phyloP scores from a whole-genome alignment of 1,284 basidiomycete species.

The Ustilago hordei region DNA sequence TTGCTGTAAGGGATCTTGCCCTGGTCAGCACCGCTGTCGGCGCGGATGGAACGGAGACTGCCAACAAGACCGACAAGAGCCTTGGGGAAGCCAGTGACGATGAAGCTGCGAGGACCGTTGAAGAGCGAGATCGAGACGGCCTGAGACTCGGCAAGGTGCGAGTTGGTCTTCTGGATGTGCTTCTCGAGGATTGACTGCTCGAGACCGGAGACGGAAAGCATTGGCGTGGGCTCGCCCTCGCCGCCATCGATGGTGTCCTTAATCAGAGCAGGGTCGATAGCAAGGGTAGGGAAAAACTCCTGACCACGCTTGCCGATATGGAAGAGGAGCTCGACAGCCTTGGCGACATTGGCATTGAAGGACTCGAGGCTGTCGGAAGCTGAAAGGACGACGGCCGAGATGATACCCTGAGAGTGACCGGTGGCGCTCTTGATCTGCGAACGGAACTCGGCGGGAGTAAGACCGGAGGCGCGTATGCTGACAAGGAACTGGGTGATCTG shows the following conservation, averaged over 20 bases:
- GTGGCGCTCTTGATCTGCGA: constrained; percentile 84
- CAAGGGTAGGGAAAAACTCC: constrained; percentile 91
- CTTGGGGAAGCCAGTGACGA: constrained; percentile 91
- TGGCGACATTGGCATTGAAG: constrained; percentile 80
- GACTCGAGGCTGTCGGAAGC: constrained; percentile 81
- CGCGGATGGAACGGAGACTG: constrained; percentile 87
- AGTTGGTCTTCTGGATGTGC: constrained; percentile 89
- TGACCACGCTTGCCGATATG: constrained; percentile 93
- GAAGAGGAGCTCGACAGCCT: constrained; percentile 91
- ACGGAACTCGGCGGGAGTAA: constrained; percentile 84
- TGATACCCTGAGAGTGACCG: constrained; percentile 95
- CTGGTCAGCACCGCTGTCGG: constrained; percentile 88
- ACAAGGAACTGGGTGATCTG: constrained; percentile 93
- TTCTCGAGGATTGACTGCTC: constrained; percentile 78
- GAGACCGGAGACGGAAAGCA: constrained; percentile 90
- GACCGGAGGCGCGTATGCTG: constrained; percentile 79
- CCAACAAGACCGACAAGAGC: constrained; percentile 94
- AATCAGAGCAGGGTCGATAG: constrained; percentile 87
- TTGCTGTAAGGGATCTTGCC: constrained; percentile 93
- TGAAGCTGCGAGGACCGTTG: constrained; percentile 90
- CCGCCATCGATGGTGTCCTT: constrained; percentile 89
- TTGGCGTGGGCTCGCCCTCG: constrained; percentile 91
- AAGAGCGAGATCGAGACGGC: constrained; percentile 86
- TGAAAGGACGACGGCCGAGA: constrained; percentile 88
- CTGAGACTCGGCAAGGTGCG: constrained; percentile 81